Conservation (phyloP, 2,329 filamentous ascomycete species). For the Cercospora janseana region DNA sequence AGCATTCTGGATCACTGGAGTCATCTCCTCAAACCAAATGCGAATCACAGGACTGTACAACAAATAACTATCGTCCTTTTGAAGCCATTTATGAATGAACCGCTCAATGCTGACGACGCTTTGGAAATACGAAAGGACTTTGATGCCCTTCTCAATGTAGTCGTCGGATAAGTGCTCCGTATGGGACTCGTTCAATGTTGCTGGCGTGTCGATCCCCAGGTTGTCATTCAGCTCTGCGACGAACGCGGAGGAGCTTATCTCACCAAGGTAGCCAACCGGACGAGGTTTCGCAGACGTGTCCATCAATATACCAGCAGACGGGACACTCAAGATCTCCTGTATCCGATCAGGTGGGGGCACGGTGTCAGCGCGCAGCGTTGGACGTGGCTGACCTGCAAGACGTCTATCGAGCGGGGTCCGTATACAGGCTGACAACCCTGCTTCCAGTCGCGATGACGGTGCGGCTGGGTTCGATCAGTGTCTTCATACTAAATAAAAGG, state of each 20-base stretch:
- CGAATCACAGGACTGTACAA: slow-evolving; percentile 24
- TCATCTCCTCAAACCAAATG: slow-evolving; percentile 25
- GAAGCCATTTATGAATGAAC: slow-evolving; percentile 19
- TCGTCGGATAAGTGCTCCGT: slow-evolving; percentile 18
- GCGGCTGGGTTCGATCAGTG: too few relatives aligned
- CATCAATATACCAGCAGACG: slow-evolving; percentile 25
- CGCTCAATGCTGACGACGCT: slow-evolving; percentile 11
- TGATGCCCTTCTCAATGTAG: slow-evolving; percentile 16
- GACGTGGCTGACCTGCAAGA: background rate
- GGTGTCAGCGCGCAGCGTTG: background rate
- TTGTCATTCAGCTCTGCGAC: slow-evolving; percentile 28
- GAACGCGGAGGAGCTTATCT: slow-evolving; percentile 24
- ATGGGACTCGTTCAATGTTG: slow-evolving; percentile 8
- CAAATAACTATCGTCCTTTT: slow-evolving; percentile 14
- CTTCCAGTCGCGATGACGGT: too few relatives aligned
- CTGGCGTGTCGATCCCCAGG: slow-evolving; percentile 21
- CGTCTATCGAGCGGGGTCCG: background rate
- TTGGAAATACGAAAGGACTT: slow-evolving; percentile 20
- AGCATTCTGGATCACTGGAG: slow-evolving; percentile 16
- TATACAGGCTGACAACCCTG: background rate
- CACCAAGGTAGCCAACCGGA: slow-evolving; percentile 24
- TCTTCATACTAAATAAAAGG: too few relatives aligned
- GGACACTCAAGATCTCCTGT: slow-evolving; percentile 21
- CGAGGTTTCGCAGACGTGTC: slow-evolving; percentile 11
- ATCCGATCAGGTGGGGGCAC: slow-evolving; percentile 10